Evolutionary conservation across 192 early-diverging fungal genomes (phyloP), one percentile per base, ranked within the genome.

Genomic region (Umbelopsis sp.): DNA sequence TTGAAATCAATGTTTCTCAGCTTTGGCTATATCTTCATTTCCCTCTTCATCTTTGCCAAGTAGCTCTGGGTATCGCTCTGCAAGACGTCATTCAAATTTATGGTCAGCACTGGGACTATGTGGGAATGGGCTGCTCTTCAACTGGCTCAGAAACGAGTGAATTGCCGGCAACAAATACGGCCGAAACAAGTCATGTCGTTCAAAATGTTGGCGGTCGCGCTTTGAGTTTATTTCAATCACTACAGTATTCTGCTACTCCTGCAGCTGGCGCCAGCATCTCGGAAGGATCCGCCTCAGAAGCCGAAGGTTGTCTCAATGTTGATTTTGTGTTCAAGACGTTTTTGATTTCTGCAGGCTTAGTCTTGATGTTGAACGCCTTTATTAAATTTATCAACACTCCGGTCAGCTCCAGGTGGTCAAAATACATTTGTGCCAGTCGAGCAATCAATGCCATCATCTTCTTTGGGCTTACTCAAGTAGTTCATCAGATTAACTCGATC

Each of bases 1-100:
- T 30, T 21, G 66, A 51, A 47, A 49, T 71, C n/a, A 44, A 72
- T 23, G 37, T 77, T 15, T 72, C 67, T 55, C 75, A 77, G 35
- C 16, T 84, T 2, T 84, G 82, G 82, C 78, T 76, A 4, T 84
- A 80, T 41, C 77, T 84, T 13, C 82, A 84, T 49, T 84, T 82
- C 69, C 79, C 81, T 48, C 71, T 84, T n/a, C 81, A 84, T 25
- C 49, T 84, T 16, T 84, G 78, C 11, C 83, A 84, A 46, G 69
- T 84, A 7, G 80, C 81, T 18, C 66, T 82, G 70, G 83, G 83
- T 12, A 81, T 84, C 12, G 83, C 80, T 5, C 66, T 81, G 35
- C 66, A 77, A n/a, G 83, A 84, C 49, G 37, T 76, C 10, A 84
- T 84, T 46, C 74, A 67, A 13, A 70, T 74, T n/a, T 80, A 71